Percentiles rank a stretch among this genome's conserved stretches.
These are phyloP conservation scores for Helenozyma rhizophorensis DNA, from an alignment of 805 yeast genomes.

Conservation along the genomic window DNA sequence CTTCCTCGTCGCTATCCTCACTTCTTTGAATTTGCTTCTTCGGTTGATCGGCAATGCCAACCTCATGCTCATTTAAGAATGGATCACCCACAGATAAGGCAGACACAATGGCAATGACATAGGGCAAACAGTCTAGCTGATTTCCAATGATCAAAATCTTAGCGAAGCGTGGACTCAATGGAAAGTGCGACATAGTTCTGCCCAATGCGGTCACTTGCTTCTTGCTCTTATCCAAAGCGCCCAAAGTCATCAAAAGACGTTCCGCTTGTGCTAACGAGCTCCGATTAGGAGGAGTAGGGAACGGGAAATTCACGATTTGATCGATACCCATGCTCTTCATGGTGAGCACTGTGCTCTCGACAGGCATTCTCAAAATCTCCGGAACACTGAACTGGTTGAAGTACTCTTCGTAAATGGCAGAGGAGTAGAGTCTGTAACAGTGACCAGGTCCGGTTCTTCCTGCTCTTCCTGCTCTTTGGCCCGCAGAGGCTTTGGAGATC, in stretches of 20 bases:
- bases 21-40: constrained; percentile 16
- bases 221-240: constrained; percentile 61
- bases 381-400: constrained; percentile 82
- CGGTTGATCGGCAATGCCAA: constrained; percentile 44
- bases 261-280: constrained; percentile 59
- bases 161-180: constrained; percentile 89
- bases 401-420: constrained; percentile 87
- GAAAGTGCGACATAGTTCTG: constrained; percentile 81
- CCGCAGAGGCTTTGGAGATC: constrained; percentile 94
- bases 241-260: constrained; percentile 60
- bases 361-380: constrained; percentile 92
- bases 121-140: constrained; percentile 80
- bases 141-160: constrained; percentile 86
- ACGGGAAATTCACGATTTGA: constrained; percentile 86
- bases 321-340: constrained; percentile 98
- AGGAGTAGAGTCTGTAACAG: constrained; percentile 85
- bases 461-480: constrained; percentile 94
- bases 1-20: constrained; percentile 33
- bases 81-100: constrained; percentile 94
- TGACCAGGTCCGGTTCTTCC: constrained; percentile 99
- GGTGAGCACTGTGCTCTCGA: constrained; percentile 88
- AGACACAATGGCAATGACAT: constrained; percentile 86
- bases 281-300: constrained; percentile 88
- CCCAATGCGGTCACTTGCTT: constrained; percentile 74
- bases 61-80: constrained; percentile 68